These are phyloP conservation scores for Galerina marginata DNA, from an alignment of 768 basidiomycete species.

Conservation along the genomic window DNA sequence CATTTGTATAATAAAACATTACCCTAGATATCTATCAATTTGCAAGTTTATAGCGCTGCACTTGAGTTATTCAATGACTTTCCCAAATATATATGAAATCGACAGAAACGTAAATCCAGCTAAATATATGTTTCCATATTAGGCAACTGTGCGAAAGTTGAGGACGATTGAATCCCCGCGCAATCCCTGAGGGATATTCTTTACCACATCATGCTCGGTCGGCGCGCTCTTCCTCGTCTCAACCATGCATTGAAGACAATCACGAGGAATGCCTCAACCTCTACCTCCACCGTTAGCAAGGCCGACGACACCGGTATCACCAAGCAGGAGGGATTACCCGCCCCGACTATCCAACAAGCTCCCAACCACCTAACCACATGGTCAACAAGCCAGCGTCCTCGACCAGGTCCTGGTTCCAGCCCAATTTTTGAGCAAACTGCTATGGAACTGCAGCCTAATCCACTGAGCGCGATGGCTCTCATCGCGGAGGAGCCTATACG, in stretches of 20 bases:
- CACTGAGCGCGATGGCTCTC: constrained; percentile 90
- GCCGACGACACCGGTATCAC: constrained; percentile 24
- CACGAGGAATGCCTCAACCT: constrained; percentile 34
- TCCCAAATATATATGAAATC: no score
- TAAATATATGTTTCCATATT: background rate
- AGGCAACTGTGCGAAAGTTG: constrained; percentile 24
- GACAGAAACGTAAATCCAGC: no score
- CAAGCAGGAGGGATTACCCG: constrained; percentile 29
- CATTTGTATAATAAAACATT: no score
- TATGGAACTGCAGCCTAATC: constrained; percentile 87
- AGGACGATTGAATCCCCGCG: background rate
- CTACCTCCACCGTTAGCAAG: constrained; percentile 30
- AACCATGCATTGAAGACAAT: constrained; percentile 34
- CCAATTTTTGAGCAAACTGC: constrained; percentile 93
- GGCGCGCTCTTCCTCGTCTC: constrained; percentile 39
- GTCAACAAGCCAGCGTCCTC: constrained; percentile 82
- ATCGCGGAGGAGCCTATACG: constrained; percentile 86
- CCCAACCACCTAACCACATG: constrained; percentile 86
- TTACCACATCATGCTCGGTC: constrained; percentile 44
- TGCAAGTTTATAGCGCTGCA: no score
- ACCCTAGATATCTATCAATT: no score
- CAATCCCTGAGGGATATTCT: constrained; percentile 11
- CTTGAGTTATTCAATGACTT: no score
- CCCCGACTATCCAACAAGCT: constrained; percentile 62
- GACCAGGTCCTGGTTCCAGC: constrained; percentile 60